Evolutionary conservation across 2,329 filamentous ascomycete genomes (phyloP), one percentile per base, ranked within the genome.

Genomic region (Botryotinia globosa): DNA sequence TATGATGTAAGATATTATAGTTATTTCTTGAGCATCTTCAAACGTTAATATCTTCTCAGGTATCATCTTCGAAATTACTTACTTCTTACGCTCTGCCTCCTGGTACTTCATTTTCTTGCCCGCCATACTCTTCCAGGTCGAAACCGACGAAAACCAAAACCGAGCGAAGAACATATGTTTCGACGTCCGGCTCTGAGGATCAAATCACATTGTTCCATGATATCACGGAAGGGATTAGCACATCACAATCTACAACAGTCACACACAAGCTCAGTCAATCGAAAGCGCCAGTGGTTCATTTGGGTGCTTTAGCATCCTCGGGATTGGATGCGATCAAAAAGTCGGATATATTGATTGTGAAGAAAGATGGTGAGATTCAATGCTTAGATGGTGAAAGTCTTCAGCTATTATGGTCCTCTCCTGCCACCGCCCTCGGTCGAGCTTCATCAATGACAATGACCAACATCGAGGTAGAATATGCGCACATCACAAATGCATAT

Each of bases 81-180:
- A 91, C 89, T 10, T 91, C 89, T 2, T 91, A 91, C 79, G 89
- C 89, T 34, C 86, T 91, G 74, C 87, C 89, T 39, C 90, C 89
- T 1, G 88, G 90, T 80, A 87, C 89, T 70, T 85, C 84, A 69
- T 90, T 91, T 79, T 88, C 88, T 71, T 91, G 89, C 80, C 81
- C 89, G 14, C 86, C 89, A 32, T 86, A 85, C 80, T 91, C 89
- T 25, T 80, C 90, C 59, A 85, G 87, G 76, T 83, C 83, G 63
- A 80, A 77, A 74, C 71, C 78, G 44, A 77, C 85, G 18, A 83
- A 83, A 71, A 85, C 81, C 75, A 84, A 85, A 73, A 82, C 87
- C 45, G 83, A 85, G 58, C 85, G 89, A 76, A 88, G 88, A 77
- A 91, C 89, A 4, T 91, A 90, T 76, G 85, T 87, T 59, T 86